Base-by-base conservation (phyloP, 2,329 filamentous ascomycete genomes). In the Sporothrix phasma region DNA sequence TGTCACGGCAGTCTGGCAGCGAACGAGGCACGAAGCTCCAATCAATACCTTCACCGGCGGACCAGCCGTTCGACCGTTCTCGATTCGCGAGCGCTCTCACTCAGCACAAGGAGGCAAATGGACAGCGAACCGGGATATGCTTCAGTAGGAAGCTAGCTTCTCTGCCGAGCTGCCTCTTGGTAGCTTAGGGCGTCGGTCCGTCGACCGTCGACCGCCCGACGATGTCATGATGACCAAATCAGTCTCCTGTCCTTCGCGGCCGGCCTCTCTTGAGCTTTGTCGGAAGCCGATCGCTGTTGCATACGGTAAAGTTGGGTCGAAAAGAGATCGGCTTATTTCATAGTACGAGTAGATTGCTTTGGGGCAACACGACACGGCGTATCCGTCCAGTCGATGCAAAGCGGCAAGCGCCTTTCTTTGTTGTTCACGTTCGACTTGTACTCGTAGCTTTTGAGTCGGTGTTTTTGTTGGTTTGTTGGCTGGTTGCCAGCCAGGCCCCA, bases 191-290 rank as follows among this genome's bases (percentile, higher is more conserved):
- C 47, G 26, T 34, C 31, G 31, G 31, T 19, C 34, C 34, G 31
- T 11, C 5, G 34, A 39, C 51, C 47, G 26, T 34, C 31, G 31
- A n/a, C 19, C 34, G 19, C 19, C 5, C 11, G 22, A 43, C 37
- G 37, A 58, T 58, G 54, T 43, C 54, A 58, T 58, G 22, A 58
- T 58, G 54, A 58, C 24, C 37, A 41, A 58, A 58, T 41, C 34
- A 24, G 19, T 4, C 3, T 53, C 47, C 13, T 2, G 34, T 6
- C 34, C 8, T 37, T 5, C 34, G 34, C 34, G 13, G 34, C 34
- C 34, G 34, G 34, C 31, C 1, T 22, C 5, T 17, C 31, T 41
- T 19, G n/a, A 24, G 34, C 19, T 5, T 53, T 37, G 11, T 37
- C 29, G 51, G 26, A 24, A 39, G 34, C 19, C 31, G 41, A 56